A percentile compares a stretch with the other conserved stretches of the same genome.
These are phyloP conservation scores for Kodamaea ohmeri DNA, from an alignment of 1,139 yeast genomes.

Conservation along the genomic window DNA sequence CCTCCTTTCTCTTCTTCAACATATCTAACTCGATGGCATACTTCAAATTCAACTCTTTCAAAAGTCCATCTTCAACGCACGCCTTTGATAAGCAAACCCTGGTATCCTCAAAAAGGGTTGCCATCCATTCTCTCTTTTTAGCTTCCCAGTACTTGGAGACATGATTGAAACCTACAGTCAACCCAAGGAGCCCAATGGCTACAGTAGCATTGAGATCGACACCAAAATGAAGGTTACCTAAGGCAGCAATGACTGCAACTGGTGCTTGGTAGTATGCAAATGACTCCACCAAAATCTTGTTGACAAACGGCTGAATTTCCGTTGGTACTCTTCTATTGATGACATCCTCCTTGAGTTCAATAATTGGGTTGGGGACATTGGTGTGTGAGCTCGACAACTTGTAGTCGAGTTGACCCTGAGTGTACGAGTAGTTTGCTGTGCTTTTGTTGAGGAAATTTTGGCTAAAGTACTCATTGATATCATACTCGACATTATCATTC, in stretches of 20 bases:
- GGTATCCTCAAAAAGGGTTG: constrained; percentile 32
- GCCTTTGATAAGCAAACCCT: constrained; percentile 36
- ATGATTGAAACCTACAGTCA: constrained; percentile 44
- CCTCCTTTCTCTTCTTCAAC: constrained; percentile 17
- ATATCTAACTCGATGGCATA: constrained; percentile 23
- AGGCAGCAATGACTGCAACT: constrained; percentile 29
- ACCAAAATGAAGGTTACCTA: constrained; percentile 37
- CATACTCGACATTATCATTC: constrained; percentile 48
- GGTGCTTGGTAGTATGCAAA: constrained; percentile 43
- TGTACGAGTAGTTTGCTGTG: constrained; percentile 38
- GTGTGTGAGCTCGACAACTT: constrained; percentile 7
- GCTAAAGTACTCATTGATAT: constrained; percentile 39
- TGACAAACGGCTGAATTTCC: constrained; percentile 43
- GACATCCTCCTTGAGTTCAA: constrained; percentile 28
- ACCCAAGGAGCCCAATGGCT: constrained; percentile 40
- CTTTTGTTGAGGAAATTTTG: constrained; percentile 38
- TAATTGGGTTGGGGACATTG: constrained; percentile 31
- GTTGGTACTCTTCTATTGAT: constrained; percentile 26
- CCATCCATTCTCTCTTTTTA: constrained; percentile 31
- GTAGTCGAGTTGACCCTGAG: constrained; percentile 35
- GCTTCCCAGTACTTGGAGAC: constrained; percentile 40
- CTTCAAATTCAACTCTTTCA: constrained; percentile 31
- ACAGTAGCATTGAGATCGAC: constrained; percentile 32
- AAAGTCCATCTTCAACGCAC: constrained; percentile 40
- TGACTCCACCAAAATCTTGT: constrained; percentile 28